Evolutionary conservation across 805 yeast genomes (phyloP).

Genomic region (Ogataea degrootiae): DNA sequence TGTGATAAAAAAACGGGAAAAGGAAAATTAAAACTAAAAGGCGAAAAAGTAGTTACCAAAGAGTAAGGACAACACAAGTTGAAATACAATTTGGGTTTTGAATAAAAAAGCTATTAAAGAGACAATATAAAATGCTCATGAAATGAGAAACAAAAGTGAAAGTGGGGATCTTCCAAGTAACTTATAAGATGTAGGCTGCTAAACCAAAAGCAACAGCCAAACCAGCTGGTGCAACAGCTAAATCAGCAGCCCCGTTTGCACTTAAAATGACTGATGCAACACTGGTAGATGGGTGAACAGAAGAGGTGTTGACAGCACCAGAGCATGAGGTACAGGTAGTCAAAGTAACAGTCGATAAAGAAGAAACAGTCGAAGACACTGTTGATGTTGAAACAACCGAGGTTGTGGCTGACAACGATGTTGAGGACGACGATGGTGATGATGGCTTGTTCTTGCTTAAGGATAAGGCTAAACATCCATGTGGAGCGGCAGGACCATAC

Average conservation of each 20-base stretch:
- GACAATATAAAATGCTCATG: no score
- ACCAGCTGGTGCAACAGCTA: slow-evolving; percentile 9
- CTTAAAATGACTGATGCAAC: slow-evolving; percentile 3
- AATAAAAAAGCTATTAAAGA: no score
- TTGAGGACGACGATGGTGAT: slow-evolving; percentile 4
- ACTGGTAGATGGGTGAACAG: background rate
- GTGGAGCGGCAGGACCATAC: slow-evolving; percentile 16
- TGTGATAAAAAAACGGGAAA: no score
- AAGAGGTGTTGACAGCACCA: background rate
- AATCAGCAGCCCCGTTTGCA: slow-evolving; percentile 6
- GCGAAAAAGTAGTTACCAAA: no score
- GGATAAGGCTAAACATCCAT: slow-evolving; percentile 7
- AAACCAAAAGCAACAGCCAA: slow-evolving; percentile 11
- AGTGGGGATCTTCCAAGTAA: background rate
- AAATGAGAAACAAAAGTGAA: no score
- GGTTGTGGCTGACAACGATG: slow-evolving; percentile 2
- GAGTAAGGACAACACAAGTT: no score
- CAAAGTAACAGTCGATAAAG: background rate
- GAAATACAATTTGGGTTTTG: no score
- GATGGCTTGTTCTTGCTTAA: slow-evolving; percentile 5
- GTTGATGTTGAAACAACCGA: slow-evolving; percentile 4
- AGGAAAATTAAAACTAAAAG: no score
- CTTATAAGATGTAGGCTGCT: slow-evolving; percentile 6
- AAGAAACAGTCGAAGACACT: slow-evolving; percentile 2
- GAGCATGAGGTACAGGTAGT: background rate